Conservation (phyloP, 75 land plant genomes). For the Cunninghamia lanceolata region DNA sequence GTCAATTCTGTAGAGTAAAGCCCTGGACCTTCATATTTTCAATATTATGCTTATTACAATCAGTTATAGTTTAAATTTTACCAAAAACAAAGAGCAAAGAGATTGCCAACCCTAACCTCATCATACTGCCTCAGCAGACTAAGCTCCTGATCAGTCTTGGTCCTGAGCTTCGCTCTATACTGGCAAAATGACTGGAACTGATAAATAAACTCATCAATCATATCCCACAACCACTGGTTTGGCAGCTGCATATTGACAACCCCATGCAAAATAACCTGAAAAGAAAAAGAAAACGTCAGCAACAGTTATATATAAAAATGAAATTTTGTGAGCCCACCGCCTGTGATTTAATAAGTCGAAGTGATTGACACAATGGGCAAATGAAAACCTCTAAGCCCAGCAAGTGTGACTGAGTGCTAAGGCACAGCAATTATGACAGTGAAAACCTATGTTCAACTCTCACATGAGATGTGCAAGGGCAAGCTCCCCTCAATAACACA, state of each 20-base stretch:
- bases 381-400: background rate
- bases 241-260: conserved; percentile 96
- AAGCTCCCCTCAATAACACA: no score
- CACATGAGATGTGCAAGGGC: no score
- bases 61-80: background rate
- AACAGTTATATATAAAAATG: background rate
- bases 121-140: conserved; percentile 67
- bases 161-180: conserved; percentile 89
- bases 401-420: no score
- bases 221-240: conserved; percentile 98
- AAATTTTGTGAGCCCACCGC: background rate
- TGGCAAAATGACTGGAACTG: conserved; percentile 97
- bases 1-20: background rate
- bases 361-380: no score
- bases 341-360: no score
- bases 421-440: no score
- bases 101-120: conserved; percentile 39
- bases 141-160: conserved; percentile 87
- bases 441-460: no score
- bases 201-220: conserved; percentile 97
- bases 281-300: background rate
- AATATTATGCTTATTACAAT: background rate
- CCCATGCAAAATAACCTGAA: conserved; percentile 70
- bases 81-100: background rate
- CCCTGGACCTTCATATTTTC: background rate